These are phyloP conservation scores for Quercus agrifolia DNA, from an alignment of 306 rosid species.

Conservation along the genomic window DNA sequence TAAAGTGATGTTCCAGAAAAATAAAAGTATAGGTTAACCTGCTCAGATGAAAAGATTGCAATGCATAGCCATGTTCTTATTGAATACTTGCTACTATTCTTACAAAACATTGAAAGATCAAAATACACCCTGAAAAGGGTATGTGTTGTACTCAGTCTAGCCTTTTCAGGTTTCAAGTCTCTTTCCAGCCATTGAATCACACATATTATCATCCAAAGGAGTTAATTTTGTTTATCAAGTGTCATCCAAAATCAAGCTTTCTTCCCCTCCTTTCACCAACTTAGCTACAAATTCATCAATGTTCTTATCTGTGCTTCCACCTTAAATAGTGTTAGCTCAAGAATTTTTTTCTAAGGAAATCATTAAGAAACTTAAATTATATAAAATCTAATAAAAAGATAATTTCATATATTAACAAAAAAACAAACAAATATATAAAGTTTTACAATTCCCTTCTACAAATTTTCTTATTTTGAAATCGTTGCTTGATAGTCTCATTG, in stretches of 20 bases:
- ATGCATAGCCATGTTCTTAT: too few relatives aligned
- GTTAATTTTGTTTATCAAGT: neutral
- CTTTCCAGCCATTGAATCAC: neutral
- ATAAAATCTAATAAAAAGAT: too few relatives aligned
- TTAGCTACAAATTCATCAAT: constrained; percentile 22
- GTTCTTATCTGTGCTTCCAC: constrained; percentile 34
- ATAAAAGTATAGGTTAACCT: neutral
- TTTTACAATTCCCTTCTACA: too few relatives aligned
- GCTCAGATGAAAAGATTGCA: neutral
- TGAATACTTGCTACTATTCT: neutral
- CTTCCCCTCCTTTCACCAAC: neutral
- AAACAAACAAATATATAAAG: too few relatives aligned
- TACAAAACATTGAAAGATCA: neutral
- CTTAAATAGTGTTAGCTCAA: neutral
- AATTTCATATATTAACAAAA: too few relatives aligned
- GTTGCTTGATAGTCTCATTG: too few relatives aligned
- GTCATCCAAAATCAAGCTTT: neutral
- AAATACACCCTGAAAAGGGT: neutral
- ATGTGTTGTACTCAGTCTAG: neutral
- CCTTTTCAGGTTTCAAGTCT: neutral
- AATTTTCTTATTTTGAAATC: too few relatives aligned
- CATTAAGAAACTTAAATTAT: too few relatives aligned
- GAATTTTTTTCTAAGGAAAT: too few relatives aligned
- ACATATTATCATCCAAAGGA: neutral
- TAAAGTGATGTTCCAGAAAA: neutral